Conservation (phyloP, 768 basidiomycete species). For the Thelephora aurantiotincta region DNA sequence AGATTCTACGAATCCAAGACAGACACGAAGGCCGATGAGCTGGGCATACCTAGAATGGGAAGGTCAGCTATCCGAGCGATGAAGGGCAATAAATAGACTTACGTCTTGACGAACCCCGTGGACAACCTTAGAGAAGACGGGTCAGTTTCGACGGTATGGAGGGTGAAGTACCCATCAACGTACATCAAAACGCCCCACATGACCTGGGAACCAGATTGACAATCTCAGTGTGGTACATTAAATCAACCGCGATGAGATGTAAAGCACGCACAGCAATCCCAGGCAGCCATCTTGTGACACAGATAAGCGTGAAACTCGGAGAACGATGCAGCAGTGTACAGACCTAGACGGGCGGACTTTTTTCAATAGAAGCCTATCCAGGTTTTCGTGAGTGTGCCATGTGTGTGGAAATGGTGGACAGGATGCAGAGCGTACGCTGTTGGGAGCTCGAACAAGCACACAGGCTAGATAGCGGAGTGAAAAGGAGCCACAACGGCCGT, state of each 20-base stretch:
- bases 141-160: neutral
- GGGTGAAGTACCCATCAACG: neutral
- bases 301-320: neutral
- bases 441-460: conserved; percentile 53
- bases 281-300: conserved; percentile 36
- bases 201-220: conserved; percentile 3
- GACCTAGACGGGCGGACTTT: conserved; percentile 41
- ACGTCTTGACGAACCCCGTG: conserved; percentile 58
- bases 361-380: conserved; percentile 33
- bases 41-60: conserved; percentile 34
- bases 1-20: conserved; percentile 53
- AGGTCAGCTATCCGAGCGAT: neutral
- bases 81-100: too few species aligned
- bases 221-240: neutral
- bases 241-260: neutral
- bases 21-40: conserved; percentile 40
- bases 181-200: conserved; percentile 46
- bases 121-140: conserved; percentile 20
- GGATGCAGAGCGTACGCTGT: conserved; percentile 46
- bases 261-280: conserved; percentile 35
- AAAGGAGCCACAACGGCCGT: neutral
- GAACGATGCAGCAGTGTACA: neutral
- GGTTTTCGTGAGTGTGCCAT: neutral
- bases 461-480: conserved; percentile 22
- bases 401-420: neutral